Evolutionary conservation across 176 grass and related monocot species (phyloP).

Genomic region (Zizania latifolia): DNA sequence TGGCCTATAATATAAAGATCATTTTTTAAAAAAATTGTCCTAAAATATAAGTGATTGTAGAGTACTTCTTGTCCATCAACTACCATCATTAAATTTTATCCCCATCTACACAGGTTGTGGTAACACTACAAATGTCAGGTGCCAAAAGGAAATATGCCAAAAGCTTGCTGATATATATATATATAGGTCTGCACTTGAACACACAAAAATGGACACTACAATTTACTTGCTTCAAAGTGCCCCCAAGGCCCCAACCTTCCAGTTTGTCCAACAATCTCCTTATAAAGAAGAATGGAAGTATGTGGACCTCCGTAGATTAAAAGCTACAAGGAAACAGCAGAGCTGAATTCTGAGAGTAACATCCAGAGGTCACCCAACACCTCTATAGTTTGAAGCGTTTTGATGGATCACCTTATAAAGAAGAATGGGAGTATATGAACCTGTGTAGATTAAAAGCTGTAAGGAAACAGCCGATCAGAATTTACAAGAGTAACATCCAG

Average conservation of each 20-base stretch:
- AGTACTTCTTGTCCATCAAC: too few species aligned
- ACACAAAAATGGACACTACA: neutral
- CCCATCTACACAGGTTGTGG: neutral
- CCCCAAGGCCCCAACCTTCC: neutral
- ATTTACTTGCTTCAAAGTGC: neutral
- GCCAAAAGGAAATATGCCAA: slow-evolving; percentile 11
- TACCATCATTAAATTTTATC: too few species aligned
- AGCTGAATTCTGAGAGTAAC: neutral
- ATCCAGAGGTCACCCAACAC: neutral
- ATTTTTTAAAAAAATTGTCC: too few species aligned
- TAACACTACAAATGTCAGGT: neutral
- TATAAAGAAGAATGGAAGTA: neutral
- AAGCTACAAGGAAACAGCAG: neutral
- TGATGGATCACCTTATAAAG: neutral
- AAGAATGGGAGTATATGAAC: too few species aligned
- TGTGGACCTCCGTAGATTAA: neutral
- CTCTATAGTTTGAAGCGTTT: too few species aligned
- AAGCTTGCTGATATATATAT: neutral
- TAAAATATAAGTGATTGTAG: too few species aligned
- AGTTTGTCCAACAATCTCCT: neutral
- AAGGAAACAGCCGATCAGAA: too few species aligned
- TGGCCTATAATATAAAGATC: too few species aligned
- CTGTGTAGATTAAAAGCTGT: too few species aligned
- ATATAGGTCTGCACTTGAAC: neutral
- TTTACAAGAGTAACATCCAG: too few species aligned